Base-by-base conservation (phyloP, 192 early-diverging fungal genomes). In the Backusella sp. region DNA sequence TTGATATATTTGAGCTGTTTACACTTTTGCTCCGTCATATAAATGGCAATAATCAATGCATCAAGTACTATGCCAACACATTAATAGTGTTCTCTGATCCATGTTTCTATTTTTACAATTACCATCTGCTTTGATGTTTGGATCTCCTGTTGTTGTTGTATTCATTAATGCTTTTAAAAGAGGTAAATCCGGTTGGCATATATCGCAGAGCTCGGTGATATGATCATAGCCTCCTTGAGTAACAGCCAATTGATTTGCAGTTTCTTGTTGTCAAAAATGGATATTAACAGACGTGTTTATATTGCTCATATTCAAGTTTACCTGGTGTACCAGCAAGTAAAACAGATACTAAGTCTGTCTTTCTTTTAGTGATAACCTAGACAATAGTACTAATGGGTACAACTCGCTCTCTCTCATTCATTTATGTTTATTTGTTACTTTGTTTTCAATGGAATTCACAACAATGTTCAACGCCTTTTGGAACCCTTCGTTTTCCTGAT, bases 41-140 rank as follows among this genome's bases (percentile, higher is more conserved):
- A 62, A 62, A 62, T 62, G 26, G 23, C 56, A 62, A 62, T 62
- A 62, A 62, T 62, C 56, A 62, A 62, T 7, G 56, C 56, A 62
- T 62, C 56, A 62, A 62, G 56, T 26, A 62, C 56, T 62, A 62
- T 62, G 19, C 0, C 46, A 49, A 49, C 42, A 14, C 37, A 39
- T 39, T 32, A 32, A 32, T 32, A 32, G 2, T 3, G 0, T 3
- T 3, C 32, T 32, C 2, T 3, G 2, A 32, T 32, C 32, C 36
- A 37, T 7, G n/a, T 37, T 37, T 28, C 28, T 28, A 9, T 37
- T 7, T 37, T 37, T 39, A 11, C 11, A 11, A 11, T 9, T 59
- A 59, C 56, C 11, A 59, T 59, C 56, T 26, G 56, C 56, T 26
- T 59, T 21, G 9, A 59, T 26, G 8, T 19, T n/a, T 12, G 21